Evolutionary conservation across 371 early-diverging fungal species (phyloP).

Genomic region (Zychaea mexicana): DNA sequence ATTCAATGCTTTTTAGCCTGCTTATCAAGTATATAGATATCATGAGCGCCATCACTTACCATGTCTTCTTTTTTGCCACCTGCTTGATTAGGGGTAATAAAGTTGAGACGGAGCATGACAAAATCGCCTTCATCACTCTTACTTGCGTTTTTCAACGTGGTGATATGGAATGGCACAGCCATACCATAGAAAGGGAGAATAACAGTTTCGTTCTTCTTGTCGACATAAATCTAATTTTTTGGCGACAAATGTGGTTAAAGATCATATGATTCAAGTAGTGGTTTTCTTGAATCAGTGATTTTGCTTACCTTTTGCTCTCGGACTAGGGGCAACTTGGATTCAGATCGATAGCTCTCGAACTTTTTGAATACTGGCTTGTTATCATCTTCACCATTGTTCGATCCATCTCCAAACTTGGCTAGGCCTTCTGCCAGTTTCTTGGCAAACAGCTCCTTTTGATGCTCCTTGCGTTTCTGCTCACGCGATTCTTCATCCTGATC

Average conservation of each 20-base stretch:
- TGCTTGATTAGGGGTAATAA: constrained; percentile 94
- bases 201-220: constrained; percentile 86
- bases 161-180: constrained; percentile 99
- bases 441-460: constrained; percentile 86
- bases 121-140: constrained; percentile 96
- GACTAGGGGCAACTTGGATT: constrained; percentile 81
- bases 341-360: constrained; percentile 95
- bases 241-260: too few species aligned
- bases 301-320: constrained; percentile 56
- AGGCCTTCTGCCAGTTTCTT: constrained; percentile 80
- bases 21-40: background rate
- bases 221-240: constrained; percentile 85
- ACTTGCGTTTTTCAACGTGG: constrained; percentile 93
- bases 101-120: constrained; percentile 95
- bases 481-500: constrained; percentile 79
- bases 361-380: constrained; percentile 76
- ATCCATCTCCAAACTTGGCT: constrained; percentile 71
- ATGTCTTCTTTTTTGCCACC: constrained; percentile 88
- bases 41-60: constrained; percentile 30
- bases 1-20: background rate
- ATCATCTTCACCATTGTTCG: constrained; percentile 63
- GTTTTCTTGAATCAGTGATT: background rate
- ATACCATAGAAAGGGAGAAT: constrained; percentile 97
- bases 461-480: constrained; percentile 80
- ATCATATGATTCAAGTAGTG: too few species aligned